Evolutionary conservation across 495 filamentous ascomycete species (phyloP), one percentile per base, ranked within the genome.

Genomic region (Lophiotrema nucula): DNA sequence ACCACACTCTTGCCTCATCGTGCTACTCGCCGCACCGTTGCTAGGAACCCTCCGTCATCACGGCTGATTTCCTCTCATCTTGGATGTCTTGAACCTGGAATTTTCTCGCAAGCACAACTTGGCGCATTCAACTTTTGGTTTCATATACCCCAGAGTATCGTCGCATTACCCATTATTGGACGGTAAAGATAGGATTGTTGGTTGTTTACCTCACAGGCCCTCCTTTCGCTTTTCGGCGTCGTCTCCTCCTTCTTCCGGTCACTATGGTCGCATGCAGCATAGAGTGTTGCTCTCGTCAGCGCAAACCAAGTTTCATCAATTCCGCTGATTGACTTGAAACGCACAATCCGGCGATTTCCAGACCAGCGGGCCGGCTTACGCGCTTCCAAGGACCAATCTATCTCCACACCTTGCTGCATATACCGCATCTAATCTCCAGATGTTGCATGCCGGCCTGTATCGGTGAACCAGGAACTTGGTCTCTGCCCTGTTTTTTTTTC

Each of bases 271-370:
- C 47, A n/a, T 58, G 55, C 55, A 58, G 27, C 38, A 39, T 53
- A 53, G 39, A 53, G 48, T 59, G 56, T 43, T 56, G 53, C 56
- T 53, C 48, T 59, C 55, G 55, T 58, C 55, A 58, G 56, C 39
- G 8, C 45, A n/a, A 55, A 52, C 11, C 18, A 52, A 4, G 15
- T 52, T 22, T 22, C 11, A 22, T 37, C 48, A 45, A 46, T 15
- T 26, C 23, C 33, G 39, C 39, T 13, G 39, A 43, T 35, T 35
- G 31, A 43, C 10, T 8, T 59, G 56, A 59, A 59, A 59, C 56
- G 22, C 19, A 15, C 31, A 35, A 6, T 47, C 52, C 46, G 46
- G 21, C 16, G 35, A 39, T 35, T 41, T 50, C 45, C 45, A 46
- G 38, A 24, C 15, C 47, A 2, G 26, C 41, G 47, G 47, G 27